Evolutionary conservation across 163 green algal genomes (phyloP), one percentile per base, ranked within the genome.

Genomic region (Chlorella variabilis): DNA sequence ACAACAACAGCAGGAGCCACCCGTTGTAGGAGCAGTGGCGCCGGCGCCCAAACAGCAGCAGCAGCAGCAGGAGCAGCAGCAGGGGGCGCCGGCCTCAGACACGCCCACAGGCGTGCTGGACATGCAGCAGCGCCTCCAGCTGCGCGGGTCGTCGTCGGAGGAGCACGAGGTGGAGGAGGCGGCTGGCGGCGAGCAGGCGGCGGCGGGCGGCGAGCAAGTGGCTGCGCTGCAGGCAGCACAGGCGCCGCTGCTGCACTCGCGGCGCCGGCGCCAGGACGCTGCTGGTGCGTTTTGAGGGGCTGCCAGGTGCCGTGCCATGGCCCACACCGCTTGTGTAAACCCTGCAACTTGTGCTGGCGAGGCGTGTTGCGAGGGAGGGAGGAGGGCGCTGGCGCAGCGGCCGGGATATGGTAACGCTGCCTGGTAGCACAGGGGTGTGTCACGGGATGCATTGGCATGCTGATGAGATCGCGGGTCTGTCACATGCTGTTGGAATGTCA

Each of bases 21-120:
- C n/a, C n/a, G n/a, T n/a, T n/a, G n/a, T n/a, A n/a, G n/a, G n/a
- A 42, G 59, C 76, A 69, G 62, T 59, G 25, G 23, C 45, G 21
- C 25, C 31, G 5, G 2, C 33, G 33, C 29, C 27, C 33, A 41
- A 48, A 18, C 18, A 33, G 41, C 41, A 62, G 49, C 71, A 78
- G 75, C 75, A 48, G 56, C n/a, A 71, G 75, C 58, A 33, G 71
- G 21, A 69, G 51, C 51, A 68, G 58, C 5, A 54, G 71, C 34
- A 36, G 71, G n/a, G 18, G 71, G 15, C 38, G 51, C 36, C 4
- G 31, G 29, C 39, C 45, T 11, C 11, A 54, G 11, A 25, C 61
- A 69, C 7, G 29, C 11, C 29, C 18, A 69, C 9, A 25, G 61
- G 9, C 39, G 56, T 29, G 25, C 7, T 29, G 56, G 56, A 7